Conservation (phyloP, 2,329 filamentous ascomycete genomes). For the Stachybotrys elegans region DNA sequence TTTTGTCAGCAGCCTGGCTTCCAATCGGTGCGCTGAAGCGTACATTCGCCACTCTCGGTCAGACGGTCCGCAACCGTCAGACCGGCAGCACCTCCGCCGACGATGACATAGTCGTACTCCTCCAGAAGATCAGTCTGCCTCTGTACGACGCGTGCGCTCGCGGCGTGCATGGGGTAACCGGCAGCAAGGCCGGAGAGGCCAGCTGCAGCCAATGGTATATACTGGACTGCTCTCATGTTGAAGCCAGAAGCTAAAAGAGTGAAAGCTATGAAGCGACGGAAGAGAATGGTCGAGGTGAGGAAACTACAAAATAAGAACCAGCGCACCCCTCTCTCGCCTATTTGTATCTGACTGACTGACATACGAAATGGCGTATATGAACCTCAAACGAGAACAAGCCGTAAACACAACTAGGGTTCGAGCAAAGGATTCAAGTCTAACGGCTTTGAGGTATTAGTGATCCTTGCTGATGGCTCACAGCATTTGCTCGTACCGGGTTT, state of each 20-base stretch:
- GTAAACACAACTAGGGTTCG: too few relatives aligned
- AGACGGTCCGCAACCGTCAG: conserved; percentile 13
- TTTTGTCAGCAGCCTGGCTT: neutral
- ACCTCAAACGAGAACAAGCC: too few relatives aligned
- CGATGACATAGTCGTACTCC: conserved; percentile 17
- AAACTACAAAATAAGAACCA: too few relatives aligned
- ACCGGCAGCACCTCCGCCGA: conserved; percentile 12
- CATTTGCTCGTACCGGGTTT: too few relatives aligned
- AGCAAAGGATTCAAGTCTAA: too few relatives aligned
- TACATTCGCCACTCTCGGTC: conserved; percentile 9
- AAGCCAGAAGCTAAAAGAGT: neutral
- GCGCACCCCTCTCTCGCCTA: too few relatives aligned
- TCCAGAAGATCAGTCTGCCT: neutral
- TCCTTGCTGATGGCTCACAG: too few relatives aligned
- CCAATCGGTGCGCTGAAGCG: neutral
- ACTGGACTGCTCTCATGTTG: neutral
- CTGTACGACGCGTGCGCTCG: neutral
- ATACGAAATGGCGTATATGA: too few relatives aligned
- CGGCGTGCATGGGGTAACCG: neutral
- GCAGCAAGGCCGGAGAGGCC: neutral
- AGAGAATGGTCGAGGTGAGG: too few relatives aligned
- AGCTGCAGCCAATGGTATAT: neutral
- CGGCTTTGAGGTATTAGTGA: too few relatives aligned
- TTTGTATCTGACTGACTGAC: too few relatives aligned
- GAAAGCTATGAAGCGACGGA: neutral